phyloP scores from a whole-genome alignment of 2,329 filamentous ascomycete species.

The Ramichloridium luteum region DNA sequence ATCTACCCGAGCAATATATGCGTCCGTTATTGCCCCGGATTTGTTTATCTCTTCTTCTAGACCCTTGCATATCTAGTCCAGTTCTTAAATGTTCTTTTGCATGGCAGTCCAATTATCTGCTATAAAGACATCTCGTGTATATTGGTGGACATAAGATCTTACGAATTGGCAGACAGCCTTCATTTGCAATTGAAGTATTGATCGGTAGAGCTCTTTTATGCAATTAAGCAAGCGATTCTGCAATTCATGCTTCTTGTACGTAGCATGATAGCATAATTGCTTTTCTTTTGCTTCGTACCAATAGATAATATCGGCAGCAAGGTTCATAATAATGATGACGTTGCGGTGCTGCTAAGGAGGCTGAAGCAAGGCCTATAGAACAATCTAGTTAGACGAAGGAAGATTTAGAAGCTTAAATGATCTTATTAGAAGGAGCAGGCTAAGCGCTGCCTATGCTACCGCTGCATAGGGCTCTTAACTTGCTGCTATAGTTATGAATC shows the following conservation, averaged over 20 bases:
- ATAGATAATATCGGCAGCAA: constrained; percentile 1
- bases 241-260: constrained; percentile 1
- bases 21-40: neutral
- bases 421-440: constrained; percentile 1
- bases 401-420: neutral
- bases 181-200: constrained; percentile 1
- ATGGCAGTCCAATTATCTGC: constrained; percentile 1
- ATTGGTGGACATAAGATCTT: constrained; percentile 1
- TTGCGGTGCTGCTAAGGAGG: constrained; percentile 1
- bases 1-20: neutral
- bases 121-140: constrained; percentile 1
- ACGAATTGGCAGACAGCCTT: constrained; percentile 1
- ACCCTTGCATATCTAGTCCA: neutral
- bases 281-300: neutral
- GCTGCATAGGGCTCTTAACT: constrained; percentile 1
- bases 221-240: neutral
- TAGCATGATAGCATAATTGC: neutral
- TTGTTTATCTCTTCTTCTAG: constrained; percentile 1
- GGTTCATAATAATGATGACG: constrained; percentile 1
- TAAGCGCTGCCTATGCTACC: neutral
- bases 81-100: constrained; percentile 1
- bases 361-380: constrained; percentile 1
- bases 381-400: neutral
- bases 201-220: neutral
- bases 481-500: neutral